A percentile compares a stretch with the other conserved stretches of the same genome.
Evolutionary conservation across 768 basidiomycete genomes (phyloP).

Genomic region (Amanita pseudoporphyria): DNA sequence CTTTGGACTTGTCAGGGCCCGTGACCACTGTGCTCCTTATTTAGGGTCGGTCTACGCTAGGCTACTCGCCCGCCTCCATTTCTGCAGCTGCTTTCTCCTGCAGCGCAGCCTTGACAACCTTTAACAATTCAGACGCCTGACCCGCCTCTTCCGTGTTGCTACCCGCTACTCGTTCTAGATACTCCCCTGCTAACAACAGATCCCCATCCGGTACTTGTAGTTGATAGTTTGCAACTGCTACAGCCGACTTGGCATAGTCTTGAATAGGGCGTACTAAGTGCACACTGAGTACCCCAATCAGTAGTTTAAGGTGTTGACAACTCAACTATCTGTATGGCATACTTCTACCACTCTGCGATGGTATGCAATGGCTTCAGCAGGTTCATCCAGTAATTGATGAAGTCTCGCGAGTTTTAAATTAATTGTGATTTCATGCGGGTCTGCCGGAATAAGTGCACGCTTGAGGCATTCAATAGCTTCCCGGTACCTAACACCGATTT

Average conservation of each 20-base stretch:
- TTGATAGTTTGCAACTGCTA: slow-evolving; percentile 79
- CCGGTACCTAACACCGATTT: slow-evolving; percentile 40
- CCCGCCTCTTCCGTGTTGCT: slow-evolving; percentile 81
- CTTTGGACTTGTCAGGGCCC: slow-evolving; percentile 28
- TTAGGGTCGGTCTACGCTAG: slow-evolving; percentile 22
- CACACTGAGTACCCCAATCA: slow-evolving; percentile 15
- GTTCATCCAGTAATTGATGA: slow-evolving; percentile 57
- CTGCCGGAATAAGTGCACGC: slow-evolving; percentile 77
- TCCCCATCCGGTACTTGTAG: slow-evolving; percentile 54
- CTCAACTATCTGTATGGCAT: slow-evolving; percentile 51
- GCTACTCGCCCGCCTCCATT: background rate
- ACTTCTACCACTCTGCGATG: slow-evolving; percentile 76
- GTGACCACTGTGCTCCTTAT: slow-evolving; percentile 22
- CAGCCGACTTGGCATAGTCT: slow-evolving; percentile 76
- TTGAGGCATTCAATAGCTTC: slow-evolving; percentile 92
- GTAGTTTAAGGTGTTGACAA: slow-evolving; percentile 11
- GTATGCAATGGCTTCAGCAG: slow-evolving; percentile 61
- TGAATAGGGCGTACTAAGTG: slow-evolving; percentile 52
- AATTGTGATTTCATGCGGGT: slow-evolving; percentile 66
- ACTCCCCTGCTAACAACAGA: slow-evolving; percentile 59
- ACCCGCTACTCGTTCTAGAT: slow-evolving; percentile 60
- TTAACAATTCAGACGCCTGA: slow-evolving; percentile 63
- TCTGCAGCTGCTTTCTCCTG: slow-evolving; percentile 15
- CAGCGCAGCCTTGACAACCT: slow-evolving; percentile 36
- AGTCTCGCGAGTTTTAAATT: slow-evolving; percentile 68